Conservation (phyloP, 495 filamentous ascomycete species). For the Jackrogersella multiformis region DNA sequence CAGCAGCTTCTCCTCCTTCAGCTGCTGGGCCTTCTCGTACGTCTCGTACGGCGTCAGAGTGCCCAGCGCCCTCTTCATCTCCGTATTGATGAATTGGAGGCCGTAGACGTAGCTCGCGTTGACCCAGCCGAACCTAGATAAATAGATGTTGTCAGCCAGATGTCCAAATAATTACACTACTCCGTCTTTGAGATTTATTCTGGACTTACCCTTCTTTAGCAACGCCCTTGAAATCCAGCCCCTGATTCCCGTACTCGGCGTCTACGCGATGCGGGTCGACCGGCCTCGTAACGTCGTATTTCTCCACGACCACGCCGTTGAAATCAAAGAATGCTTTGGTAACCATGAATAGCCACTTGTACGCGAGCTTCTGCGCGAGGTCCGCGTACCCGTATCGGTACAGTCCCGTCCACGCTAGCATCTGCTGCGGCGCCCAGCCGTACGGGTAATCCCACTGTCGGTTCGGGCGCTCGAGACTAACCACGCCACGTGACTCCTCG, state of each 20-base stretch:
- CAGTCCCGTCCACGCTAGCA: constrained; percentile 93
- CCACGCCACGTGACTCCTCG: constrained; percentile 79
- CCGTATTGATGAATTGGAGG: constrained; percentile 80
- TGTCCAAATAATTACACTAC: no score
- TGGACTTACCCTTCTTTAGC: constrained; percentile 89
- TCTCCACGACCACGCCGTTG: constrained; percentile 97
- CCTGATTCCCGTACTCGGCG: constrained; percentile 98
- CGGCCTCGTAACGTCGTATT: constrained; percentile 93
- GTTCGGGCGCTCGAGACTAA: constrained; percentile 85
- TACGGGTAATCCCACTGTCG: constrained; percentile 98
- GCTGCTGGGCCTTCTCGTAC: constrained; percentile 65
- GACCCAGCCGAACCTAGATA: constrained; percentile 92
- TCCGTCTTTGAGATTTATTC: no score
- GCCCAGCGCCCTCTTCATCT: constrained; percentile 85
- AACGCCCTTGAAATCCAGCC: constrained; percentile 90
- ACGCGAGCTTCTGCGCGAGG: constrained; percentile 85
- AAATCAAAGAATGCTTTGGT: constrained; percentile 97
- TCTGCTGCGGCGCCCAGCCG: constrained; percentile 98
- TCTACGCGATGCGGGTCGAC: constrained; percentile 91
- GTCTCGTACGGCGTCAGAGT: constrained; percentile 83
- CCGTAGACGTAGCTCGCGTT: constrained; percentile 96
- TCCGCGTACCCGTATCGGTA: constrained; percentile 89
- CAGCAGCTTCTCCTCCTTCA: constrained; percentile 55
- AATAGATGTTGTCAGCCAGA: constrained; percentile 42
- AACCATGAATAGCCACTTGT: constrained; percentile 98